These are phyloP conservation scores for Intubia oerlemansii DNA, from an alignment of 2,329 filamentous ascomycete species.

Conservation along the genomic window DNA sequence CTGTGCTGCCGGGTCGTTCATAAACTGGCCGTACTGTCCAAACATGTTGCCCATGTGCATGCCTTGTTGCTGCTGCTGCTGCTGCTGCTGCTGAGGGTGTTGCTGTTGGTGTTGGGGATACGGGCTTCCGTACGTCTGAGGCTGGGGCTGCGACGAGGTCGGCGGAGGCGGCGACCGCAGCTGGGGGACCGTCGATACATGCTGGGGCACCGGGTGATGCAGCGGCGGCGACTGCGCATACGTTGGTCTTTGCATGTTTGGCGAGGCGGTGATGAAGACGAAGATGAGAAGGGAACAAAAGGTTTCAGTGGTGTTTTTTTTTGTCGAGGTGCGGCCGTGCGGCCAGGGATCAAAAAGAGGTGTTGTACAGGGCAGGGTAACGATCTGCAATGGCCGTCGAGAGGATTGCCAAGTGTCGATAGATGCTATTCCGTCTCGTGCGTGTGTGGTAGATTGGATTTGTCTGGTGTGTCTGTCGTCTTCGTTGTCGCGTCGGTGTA, in stretches of 20 bases:
- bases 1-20: slow-evolving; percentile 87
- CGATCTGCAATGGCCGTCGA: no score
- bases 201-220: slow-evolving; percentile 92
- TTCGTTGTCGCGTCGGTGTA: no score
- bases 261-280: slow-evolving; percentile 10
- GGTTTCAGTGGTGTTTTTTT: no score
- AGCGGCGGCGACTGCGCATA: slow-evolving; percentile 83
- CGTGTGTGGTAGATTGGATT: no score
- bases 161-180: slow-evolving; percentile 84
- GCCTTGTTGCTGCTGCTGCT: slow-evolving; percentile 32
- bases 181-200: slow-evolving; percentile 94
- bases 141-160: slow-evolving; percentile 43
- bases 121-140: slow-evolving; percentile 40
- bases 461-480: no score
- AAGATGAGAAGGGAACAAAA: no score
- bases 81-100: no score
- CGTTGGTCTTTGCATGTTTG: slow-evolving; percentile 76
- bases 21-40: slow-evolving; percentile 72
- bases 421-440: no score
- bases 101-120: slow-evolving; percentile 68
- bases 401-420: no score
- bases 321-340: no score
- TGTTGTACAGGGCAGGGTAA: no score
- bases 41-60: slow-evolving; percentile 28
- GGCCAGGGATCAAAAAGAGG: no score